Conservation (phyloP, 148 eudicot species). For the Tetragonia tetragonoides region DNA sequence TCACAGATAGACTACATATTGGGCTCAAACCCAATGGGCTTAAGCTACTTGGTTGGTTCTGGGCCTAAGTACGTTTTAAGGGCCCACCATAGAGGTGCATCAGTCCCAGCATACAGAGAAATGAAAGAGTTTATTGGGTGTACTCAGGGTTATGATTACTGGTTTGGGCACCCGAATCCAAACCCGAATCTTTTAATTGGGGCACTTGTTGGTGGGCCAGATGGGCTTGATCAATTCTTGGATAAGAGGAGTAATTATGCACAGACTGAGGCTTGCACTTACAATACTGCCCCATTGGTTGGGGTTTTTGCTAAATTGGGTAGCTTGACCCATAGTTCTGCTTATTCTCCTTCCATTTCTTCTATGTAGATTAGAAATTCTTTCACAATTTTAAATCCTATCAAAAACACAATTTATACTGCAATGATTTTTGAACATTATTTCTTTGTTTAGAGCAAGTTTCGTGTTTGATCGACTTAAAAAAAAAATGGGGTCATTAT, state of each 20-base stretch:
- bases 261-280: conserved; percentile 37
- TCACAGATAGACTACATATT: conserved; percentile 25
- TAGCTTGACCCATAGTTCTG: neutral
- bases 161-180: conserved; percentile 21
- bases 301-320: conserved; percentile 34
- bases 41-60: conserved; percentile 28
- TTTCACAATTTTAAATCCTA: no score
- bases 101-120: conserved; percentile 11
- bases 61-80: conserved; percentile 26
- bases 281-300: conserved; percentile 34
- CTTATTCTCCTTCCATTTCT: neutral
- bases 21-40: conserved; percentile 30
- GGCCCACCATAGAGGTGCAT: conserved; percentile 29
- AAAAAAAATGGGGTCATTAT: no score
- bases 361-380: neutral
- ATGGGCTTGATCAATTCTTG: conserved; percentile 18
- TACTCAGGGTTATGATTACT: conserved; percentile 26
- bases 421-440: no score
- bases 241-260: conserved; percentile 34
- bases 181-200: conserved; percentile 34
- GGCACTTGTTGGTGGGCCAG: conserved; percentile 41
- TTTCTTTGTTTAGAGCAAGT: no score
- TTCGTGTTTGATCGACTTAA: no score
- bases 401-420: no score
- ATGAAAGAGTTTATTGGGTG: conserved; percentile 24